Evolutionary conservation across 306 rosid species (phyloP).

Genomic region (Echinosophora koreensis): DNA sequence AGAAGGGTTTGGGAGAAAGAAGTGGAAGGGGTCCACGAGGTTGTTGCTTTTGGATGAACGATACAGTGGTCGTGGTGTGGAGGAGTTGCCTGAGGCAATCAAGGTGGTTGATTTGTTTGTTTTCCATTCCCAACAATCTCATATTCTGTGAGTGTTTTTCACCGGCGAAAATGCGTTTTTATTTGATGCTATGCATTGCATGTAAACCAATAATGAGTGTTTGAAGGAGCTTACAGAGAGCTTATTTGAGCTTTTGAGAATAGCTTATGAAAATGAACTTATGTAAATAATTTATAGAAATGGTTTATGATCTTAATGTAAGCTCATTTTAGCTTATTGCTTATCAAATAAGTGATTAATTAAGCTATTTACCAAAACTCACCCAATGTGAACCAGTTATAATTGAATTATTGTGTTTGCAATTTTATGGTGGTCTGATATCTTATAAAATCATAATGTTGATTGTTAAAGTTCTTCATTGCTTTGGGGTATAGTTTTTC

Average conservation of each 20-base stretch:
- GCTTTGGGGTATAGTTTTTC: background rate
- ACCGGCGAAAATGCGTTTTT: background rate
- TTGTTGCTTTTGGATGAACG: slow-evolving; percentile 82
- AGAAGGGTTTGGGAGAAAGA: slow-evolving; percentile 61
- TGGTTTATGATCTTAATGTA: too few species aligned
- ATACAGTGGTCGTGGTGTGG: slow-evolving; percentile 51
- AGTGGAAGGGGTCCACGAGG: slow-evolving; percentile 89
- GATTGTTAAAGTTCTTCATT: background rate
- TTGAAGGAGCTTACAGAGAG: too few species aligned
- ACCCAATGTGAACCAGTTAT: too few species aligned
- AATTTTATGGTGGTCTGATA: background rate
- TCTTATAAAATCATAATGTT: background rate
- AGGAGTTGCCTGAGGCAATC: slow-evolving; percentile 84
- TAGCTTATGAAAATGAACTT: too few species aligned
- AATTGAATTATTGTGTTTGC: background rate
- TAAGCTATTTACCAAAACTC: too few species aligned
- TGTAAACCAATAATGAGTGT: background rate
- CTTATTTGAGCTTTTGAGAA: too few species aligned
- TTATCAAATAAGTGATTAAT: too few species aligned
- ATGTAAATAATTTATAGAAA: too few species aligned
- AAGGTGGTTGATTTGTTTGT: slow-evolving; percentile 69
- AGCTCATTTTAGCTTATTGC: too few species aligned
- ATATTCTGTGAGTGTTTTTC: slow-evolving; percentile 52
- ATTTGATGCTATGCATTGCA: background rate
- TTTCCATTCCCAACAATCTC: slow-evolving; percentile 36